Evolutionary conservation across 176 grass and related monocot species (phyloP), one percentile per base, ranked within the genome.

Genomic region (Stipa capillata): DNA sequence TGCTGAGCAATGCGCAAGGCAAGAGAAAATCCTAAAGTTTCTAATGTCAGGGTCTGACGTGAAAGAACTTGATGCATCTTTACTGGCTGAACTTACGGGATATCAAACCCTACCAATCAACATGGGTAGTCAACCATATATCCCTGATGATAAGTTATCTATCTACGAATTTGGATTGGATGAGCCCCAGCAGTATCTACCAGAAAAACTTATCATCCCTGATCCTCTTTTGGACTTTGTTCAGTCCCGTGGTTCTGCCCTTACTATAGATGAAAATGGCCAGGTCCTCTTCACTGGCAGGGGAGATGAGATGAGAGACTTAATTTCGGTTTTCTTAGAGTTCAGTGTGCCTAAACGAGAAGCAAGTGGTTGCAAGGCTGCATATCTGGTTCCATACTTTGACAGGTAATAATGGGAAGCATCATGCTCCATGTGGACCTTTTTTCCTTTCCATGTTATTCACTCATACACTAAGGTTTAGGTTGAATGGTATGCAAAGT

Each of bases 301-400:
- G 66, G 85, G 76, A 17, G 68, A 83, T 25, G 83, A 93, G 85
- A 93, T 93, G 84, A 86, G 78, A 80, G 53, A 91, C 59, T 78
- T 93, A 32, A 34, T 95, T 29, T 85, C 86, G 0, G 47, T 87
- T 69, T 58, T 89, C 24, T 53, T 91, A 4, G 88, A 91, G 52
- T 89, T 93, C 65, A 83, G 76, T 68, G 50, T 79, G 42, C 78
- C 77, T 35, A 90, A 76, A 73, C 82, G 58, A 81, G 83, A 76
- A 62, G 7, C 69, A 73, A 55, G 28, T 52, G 79, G 85, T 80
- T 85, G 83, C 69, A 99, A 91, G 71, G 5, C 83, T 47, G 76
- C 96, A 74, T 83, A 86, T 74, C 69, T 99, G 15, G 90, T 99
- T 80, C 92, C 92, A 79, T 95, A 93, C 63, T 99, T 99, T 23